These are phyloP conservation scores for Exophiala bonariae DNA, from an alignment of 2,329 filamentous ascomycete species.

Conservation along the genomic window DNA sequence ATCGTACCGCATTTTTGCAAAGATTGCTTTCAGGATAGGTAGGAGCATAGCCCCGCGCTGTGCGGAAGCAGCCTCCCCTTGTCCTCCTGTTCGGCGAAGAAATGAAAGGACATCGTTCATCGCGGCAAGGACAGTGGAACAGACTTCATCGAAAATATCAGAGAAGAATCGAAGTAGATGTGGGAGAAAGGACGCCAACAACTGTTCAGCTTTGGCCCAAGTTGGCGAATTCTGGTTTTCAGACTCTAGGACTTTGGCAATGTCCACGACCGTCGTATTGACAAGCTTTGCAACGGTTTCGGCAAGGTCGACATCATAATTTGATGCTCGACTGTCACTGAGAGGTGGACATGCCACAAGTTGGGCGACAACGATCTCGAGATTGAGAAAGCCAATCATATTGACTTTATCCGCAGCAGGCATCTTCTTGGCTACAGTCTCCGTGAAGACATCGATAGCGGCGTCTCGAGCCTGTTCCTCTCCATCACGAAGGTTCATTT, in stretches of 20 bases:
- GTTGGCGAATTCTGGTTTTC: slow-evolving; percentile 60
- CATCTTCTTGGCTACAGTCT: slow-evolving; percentile 99
- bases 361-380: slow-evolving; percentile 80
- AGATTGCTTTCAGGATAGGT: slow-evolving; percentile 86
- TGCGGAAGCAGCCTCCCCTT: slow-evolving; percentile 62
- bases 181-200: slow-evolving; percentile 80
- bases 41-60: slow-evolving; percentile 81
- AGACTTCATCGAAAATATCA: slow-evolving; percentile 97
- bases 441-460: slow-evolving; percentile 90
- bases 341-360: slow-evolving; percentile 81
- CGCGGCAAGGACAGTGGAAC: slow-evolving; percentile 90
- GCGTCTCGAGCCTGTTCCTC: slow-evolving; percentile 84
- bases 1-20: slow-evolving; percentile 96
- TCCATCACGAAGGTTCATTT: slow-evolving; percentile 61
- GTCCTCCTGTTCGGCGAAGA: slow-evolving; percentile 72
- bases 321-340: slow-evolving; percentile 74
- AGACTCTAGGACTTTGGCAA: slow-evolving; percentile 82
- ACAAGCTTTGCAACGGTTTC: slow-evolving; percentile 94
- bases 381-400: slow-evolving; percentile 86
- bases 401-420: slow-evolving; percentile 88
- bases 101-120: slow-evolving; percentile 91
- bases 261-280: slow-evolving; percentile 83
- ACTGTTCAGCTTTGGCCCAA: slow-evolving; percentile 73
- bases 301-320: slow-evolving; percentile 93
- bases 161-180: slow-evolving; percentile 91